A percentile compares a stretch with the other conserved stretches of the same genome.
phyloP scores from a whole-genome alignment of 2,329 filamentous ascomycete genomes.

The Microdochium paspali region DNA sequence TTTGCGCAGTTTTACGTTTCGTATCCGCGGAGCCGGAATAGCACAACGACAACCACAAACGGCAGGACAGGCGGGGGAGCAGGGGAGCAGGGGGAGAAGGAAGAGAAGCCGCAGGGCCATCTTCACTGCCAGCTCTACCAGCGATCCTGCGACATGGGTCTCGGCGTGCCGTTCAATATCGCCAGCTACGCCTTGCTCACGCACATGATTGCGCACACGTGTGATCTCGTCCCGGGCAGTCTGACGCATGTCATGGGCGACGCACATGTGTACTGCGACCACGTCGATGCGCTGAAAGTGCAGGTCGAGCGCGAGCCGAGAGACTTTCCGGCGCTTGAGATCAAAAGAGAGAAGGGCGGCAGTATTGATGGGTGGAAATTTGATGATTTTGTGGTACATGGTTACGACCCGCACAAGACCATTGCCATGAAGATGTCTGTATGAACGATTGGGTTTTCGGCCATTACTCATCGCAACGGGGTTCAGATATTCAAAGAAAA shows the following conservation, averaged over 20 bases:
- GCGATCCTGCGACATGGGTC: conserved; percentile 90
- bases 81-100: conserved; percentile 35
- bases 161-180: conserved; percentile 97
- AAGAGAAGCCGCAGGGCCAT: conserved; percentile 50
- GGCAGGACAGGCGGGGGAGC: conserved; percentile 73
- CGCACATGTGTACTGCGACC: conserved; percentile 92
- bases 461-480: too few relatives aligned
- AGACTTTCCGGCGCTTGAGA: conserved; percentile 70
- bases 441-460: conserved; percentile 26
- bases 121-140: conserved; percentile 90
- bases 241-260: conserved; percentile 96
- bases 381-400: conserved; percentile 80
- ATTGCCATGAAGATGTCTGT: conserved; percentile 99
- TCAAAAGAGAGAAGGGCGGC: conserved; percentile 56
- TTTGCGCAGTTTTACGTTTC: conserved; percentile 94
- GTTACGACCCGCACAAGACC: conserved; percentile 81
- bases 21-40: conserved; percentile 57
- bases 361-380: conserved; percentile 84
- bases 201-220: conserved; percentile 88
- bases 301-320: conserved; percentile 75
- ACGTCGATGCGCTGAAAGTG: conserved; percentile 74
- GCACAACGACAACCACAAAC: conserved; percentile 34
- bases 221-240: conserved; percentile 73
- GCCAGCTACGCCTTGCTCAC: conserved; percentile 88
- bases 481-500: too few relatives aligned